A percentile compares a stretch with the other conserved stretches of the same genome.
Conservation (phyloP, 2,329 filamentous ascomycete species). For the Cercospora brassicicola region DNA sequence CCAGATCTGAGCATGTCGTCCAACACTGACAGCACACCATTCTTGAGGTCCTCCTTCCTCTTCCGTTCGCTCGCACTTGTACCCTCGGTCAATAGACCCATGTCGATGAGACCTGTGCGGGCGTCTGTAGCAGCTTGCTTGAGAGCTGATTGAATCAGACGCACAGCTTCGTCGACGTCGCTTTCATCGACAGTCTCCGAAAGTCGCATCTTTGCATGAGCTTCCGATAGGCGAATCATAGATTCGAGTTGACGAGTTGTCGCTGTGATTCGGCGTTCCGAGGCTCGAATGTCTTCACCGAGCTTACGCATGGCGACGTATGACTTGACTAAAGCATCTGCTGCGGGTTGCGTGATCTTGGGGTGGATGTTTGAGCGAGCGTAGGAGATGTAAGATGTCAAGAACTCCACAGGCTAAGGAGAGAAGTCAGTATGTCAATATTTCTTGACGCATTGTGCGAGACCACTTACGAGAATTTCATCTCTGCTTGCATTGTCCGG, state of each 20-base stretch:
- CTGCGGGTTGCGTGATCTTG: slow-evolving; percentile 73
- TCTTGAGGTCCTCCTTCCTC: slow-evolving; percentile 79
- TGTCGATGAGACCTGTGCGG: slow-evolving; percentile 88
- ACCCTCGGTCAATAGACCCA: slow-evolving; percentile 93
- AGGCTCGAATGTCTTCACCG: slow-evolving; percentile 67
- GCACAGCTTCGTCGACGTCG: slow-evolving; percentile 87
- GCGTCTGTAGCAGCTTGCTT: slow-evolving; percentile 97
- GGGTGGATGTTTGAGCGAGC: slow-evolving; percentile 85
- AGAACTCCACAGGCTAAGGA: slow-evolving; percentile 82
- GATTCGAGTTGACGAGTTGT: slow-evolving; percentile 95
- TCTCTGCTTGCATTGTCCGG: slow-evolving; percentile 77
- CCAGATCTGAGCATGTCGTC: slow-evolving; percentile 71
- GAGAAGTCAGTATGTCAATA: slow-evolving; percentile 16
- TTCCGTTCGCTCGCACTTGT: slow-evolving; percentile 83
- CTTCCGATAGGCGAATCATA: slow-evolving; percentile 96
- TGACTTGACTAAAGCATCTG: slow-evolving; percentile 77
- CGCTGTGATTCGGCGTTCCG: slow-evolving; percentile 94
- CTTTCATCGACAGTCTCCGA: slow-evolving; percentile 70
- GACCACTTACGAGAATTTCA: slow-evolving; percentile 72
- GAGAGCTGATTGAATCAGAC: slow-evolving; percentile 87
- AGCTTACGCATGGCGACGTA: slow-evolving; percentile 96
- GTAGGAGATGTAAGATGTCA: slow-evolving; percentile 96
- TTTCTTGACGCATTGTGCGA: not conserved
- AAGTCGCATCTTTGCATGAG: slow-evolving; percentile 96
- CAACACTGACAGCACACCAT: slow-evolving; percentile 69